These are phyloP conservation scores for Setomelanomma holmii DNA, from an alignment of 2,329 filamentous ascomycete genomes.

Conservation along the genomic window DNA sequence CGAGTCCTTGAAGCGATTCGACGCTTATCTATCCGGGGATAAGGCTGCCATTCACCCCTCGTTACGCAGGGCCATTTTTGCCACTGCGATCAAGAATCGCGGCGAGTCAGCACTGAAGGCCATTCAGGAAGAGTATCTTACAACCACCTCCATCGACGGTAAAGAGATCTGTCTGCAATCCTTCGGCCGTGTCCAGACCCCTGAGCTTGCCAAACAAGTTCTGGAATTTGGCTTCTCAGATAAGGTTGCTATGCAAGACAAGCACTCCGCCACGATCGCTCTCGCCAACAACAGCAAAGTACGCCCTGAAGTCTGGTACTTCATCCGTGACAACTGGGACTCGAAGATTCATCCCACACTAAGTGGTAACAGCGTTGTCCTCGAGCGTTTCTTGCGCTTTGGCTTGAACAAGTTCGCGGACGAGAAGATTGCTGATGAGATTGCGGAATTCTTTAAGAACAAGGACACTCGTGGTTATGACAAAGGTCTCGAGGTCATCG, in stretches of 20 bases:
- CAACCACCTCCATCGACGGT: slow-evolving; percentile 84
- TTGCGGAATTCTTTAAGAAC: slow-evolving; percentile 81
- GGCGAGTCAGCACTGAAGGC: slow-evolving; percentile 72
- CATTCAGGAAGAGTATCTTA: slow-evolving; percentile 84
- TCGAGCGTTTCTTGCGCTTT: slow-evolving; percentile 86
- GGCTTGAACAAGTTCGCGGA: slow-evolving; percentile 81
- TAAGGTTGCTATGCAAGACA: slow-evolving; percentile 84
- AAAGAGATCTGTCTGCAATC: slow-evolving; percentile 83
- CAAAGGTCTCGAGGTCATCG: slow-evolving; percentile 82
- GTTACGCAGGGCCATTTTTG: slow-evolving; percentile 81
- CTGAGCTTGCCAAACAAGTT: slow-evolving; percentile 71
- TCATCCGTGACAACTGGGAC: slow-evolving; percentile 84
- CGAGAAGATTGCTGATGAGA: slow-evolving; percentile 72
- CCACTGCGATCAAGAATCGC: slow-evolving; percentile 77
- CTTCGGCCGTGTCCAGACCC: slow-evolving; percentile 75
- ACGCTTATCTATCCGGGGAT: slow-evolving; percentile 76
- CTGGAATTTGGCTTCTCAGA: slow-evolving; percentile 80
- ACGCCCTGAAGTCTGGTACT: slow-evolving; percentile 81
- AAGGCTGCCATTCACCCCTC: slow-evolving; percentile 78
- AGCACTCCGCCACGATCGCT: slow-evolving; percentile 79
- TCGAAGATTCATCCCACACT: slow-evolving; percentile 71
- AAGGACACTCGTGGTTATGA: slow-evolving; percentile 90
- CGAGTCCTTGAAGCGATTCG: slow-evolving; percentile 80
- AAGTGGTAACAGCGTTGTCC: slow-evolving; percentile 80
- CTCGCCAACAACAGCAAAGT: slow-evolving; percentile 76